Evolutionary conservation across 345 rosid species (phyloP), one percentile per base, ranked within the genome.

Genomic region (Turritis glabra): DNA sequence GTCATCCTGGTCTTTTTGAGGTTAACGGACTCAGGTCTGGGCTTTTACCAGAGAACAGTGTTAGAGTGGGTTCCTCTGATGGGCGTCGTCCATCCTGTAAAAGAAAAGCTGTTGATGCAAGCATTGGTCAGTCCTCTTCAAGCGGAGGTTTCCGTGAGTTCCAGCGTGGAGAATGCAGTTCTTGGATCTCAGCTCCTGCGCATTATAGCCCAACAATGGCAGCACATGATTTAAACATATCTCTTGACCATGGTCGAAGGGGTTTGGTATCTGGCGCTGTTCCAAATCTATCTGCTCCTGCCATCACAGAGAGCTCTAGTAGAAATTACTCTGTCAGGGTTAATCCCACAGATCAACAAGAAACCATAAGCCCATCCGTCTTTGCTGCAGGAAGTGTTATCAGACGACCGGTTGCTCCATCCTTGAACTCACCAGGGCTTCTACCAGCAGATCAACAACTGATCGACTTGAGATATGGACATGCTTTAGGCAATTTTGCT

Each of bases 71-170:
- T 65, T 76, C 84, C 56, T 81, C 89, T 43, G 65, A 85, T 47
- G 89, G 88, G 11, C 84, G 79, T 2, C 94, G 85, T 50, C 68
- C 79, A 25, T 84, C 96, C 38, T 80, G 88, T 79, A 94, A 94
- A 82, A 86, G 98, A 82, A 94, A 91, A 82, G 83, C 91, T 25
- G 69, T 83, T 32, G 98, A 86, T 71, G 89, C 81, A 30, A 81
- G 83, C 73, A 69, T 85, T 35, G 96, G 88, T 19, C 90, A 85
- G 67, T 80, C 93, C 48, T 91, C 97, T 35, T 40, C 64, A 17
- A 77, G 64, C 38, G 90, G 84, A 72, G 82, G 80, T 75, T 84
- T 87, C 63, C 82, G 84, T 75, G 84, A 84, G 73, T 73, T 84
- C 41, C 91, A 85, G 64, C 67, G 52, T 61, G 77, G 87, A 43